Evolutionary conservation across 1,284 basidiomycete genomes (phyloP).

Genomic region (Mycosarcoma maydis): DNA sequence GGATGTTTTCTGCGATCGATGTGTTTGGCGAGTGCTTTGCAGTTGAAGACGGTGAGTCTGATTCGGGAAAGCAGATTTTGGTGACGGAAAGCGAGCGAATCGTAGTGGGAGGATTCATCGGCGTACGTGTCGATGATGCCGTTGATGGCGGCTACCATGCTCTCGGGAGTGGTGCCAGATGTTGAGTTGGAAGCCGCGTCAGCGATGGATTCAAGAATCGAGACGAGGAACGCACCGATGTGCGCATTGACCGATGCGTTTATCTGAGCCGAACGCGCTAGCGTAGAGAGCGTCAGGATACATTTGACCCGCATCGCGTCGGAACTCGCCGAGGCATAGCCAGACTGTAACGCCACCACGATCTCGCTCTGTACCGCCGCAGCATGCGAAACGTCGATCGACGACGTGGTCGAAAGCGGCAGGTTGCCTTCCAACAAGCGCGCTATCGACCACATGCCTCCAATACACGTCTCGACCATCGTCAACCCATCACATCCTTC

Average conservation of each 20-base stretch:
- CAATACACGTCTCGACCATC: slow-evolving; percentile 57
- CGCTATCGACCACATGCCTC: slow-evolving; percentile 54
- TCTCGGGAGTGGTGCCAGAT: too few relatives aligned
- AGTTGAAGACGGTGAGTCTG: slow-evolving; percentile 24
- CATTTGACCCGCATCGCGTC: slow-evolving; percentile 55
- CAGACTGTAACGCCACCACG: slow-evolving; percentile 41
- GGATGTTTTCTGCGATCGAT: slow-evolving; percentile 70
- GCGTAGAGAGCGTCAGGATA: slow-evolving; percentile 47
- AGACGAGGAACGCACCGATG: slow-evolving; percentile 42
- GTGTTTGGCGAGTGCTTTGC: slow-evolving; percentile 20
- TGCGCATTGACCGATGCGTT: slow-evolving; percentile 14
- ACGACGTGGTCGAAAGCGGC: slow-evolving; percentile 13
- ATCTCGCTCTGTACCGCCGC: slow-evolving; percentile 12
- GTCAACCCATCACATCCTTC: slow-evolving; percentile 46
- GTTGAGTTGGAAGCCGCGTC: slow-evolving; percentile 9
- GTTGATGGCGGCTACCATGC: too few relatives aligned
- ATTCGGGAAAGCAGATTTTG: slow-evolving; percentile 68
- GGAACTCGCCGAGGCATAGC: slow-evolving; percentile 39
- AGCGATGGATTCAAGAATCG: slow-evolving; percentile 39
- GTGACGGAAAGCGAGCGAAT: slow-evolving; percentile 76
- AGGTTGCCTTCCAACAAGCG: slow-evolving; percentile 51
- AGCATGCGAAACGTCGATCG: slow-evolving; percentile 3
- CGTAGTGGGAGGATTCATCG: slow-evolving; percentile 85
- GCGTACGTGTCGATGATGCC: slow-evolving; percentile 93
- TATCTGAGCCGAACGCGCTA: slow-evolving; percentile 33